Evolutionary conservation across 805 yeast species (phyloP).

Genomic region (Candida piceae): DNA sequence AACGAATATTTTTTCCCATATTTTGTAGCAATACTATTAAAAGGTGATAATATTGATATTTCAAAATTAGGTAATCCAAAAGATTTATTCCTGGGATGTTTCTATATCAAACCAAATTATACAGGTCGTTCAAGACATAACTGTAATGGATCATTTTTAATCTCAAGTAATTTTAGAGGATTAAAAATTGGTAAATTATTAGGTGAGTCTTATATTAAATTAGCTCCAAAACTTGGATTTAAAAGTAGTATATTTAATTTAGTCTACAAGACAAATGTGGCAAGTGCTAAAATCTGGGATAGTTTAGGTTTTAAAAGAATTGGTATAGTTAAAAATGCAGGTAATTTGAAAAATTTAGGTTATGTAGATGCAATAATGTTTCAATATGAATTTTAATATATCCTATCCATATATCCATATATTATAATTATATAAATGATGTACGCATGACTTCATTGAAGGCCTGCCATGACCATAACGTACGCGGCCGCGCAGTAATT

Average conservation of each 20-base stretch:
- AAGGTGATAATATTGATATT: constrained; percentile 42
- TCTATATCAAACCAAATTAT: constrained; percentile 83
- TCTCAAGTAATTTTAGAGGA: constrained; percentile 56
- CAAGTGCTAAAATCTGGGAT: constrained; percentile 80
- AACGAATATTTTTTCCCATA: constrained; percentile 60
- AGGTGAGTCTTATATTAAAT: constrained; percentile 59
- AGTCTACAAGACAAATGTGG: constrained; percentile 77
- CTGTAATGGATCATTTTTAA: constrained; percentile 85
- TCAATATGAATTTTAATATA: constrained; percentile 46
- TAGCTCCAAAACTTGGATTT: constrained; percentile 79
- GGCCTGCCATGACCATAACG: too few relatives aligned
- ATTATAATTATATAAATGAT: too few relatives aligned
- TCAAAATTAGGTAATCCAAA: too few relatives aligned
- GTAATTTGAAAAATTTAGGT: constrained; percentile 58
- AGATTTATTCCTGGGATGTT: constrained; percentile 57
- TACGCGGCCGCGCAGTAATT: too few relatives aligned
- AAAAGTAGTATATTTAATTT: constrained; percentile 81
- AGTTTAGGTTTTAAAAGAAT: constrained; percentile 72
- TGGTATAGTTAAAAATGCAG: constrained; percentile 74
- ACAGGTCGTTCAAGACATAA: constrained; percentile 79
- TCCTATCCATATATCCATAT: too few relatives aligned
- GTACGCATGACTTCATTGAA: too few relatives aligned
- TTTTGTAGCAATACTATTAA: constrained; percentile 53
- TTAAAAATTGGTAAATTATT: constrained; percentile 56
- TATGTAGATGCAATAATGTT: constrained; percentile 74